Evolutionary conservation across 2,329 filamentous ascomycete genomes (phyloP), one percentile per base, ranked within the genome.

Genomic region (Penicillium fuscoglaucum): DNA sequence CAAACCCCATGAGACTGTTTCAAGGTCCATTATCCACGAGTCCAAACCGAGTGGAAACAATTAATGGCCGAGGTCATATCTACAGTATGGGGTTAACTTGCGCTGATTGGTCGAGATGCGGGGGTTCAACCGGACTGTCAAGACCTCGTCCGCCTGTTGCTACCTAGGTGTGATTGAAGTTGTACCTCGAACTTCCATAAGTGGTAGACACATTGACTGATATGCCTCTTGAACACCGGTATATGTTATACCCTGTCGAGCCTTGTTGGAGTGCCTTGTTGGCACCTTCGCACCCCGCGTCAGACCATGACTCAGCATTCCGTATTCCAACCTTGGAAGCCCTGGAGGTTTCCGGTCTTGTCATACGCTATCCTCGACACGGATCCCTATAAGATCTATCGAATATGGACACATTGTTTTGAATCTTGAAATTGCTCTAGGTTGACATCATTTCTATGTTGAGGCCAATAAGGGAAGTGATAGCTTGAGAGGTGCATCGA

Each of bases 201-300:
- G 4, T 8, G 6, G 1, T 1, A 19, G 6, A 0, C 1, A 0
- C 1, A 29, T 6, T 10, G 9, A 9, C 5, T 1, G 12, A 7
- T 13, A 21, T 46, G 2, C 10, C 28, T 21, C 6, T 46, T 12
- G 1, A 31, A 6, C 6, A 9, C 44, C 3, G n/a, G 6, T 12
- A 21, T 9, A 31, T 46, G 6, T 46, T 15, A 29, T 2, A 29
- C 1, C 3, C n/a, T 29, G 26, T 13, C 6, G 10, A 12, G 15
- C 17, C n/a, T 29, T 13, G 26, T 15, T 3, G 4, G 21, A 19
- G 17, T 19, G 43, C 26, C 10, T 46, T 29, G 4, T 13, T 31
- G 17, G 26, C 12, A 13, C 21, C 40, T 6, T 2, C 2, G 5
- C 12, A 17, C 33, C 15, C 33, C 15, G 15, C 12, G 9, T 19